Conservation (phyloP, 768 basidiomycete genomes). For the Mrakia hoshinonis region DNA sequence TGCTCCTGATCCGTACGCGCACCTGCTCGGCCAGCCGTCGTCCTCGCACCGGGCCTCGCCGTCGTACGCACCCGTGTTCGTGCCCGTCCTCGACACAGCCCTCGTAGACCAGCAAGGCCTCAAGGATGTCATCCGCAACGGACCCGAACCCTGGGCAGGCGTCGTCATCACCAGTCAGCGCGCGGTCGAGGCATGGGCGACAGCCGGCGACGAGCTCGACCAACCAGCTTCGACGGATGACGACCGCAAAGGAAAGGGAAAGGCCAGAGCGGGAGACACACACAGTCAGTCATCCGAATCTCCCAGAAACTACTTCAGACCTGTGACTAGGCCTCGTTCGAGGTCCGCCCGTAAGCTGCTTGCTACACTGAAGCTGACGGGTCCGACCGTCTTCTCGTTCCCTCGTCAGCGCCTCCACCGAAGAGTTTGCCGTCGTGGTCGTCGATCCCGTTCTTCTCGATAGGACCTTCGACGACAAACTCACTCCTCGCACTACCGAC, state of each 20-base stretch:
- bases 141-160: constrained; percentile 47
- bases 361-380: background rate
- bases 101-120: constrained; percentile 50
- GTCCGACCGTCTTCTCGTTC: background rate
- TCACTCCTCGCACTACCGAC: background rate
- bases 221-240: background rate
- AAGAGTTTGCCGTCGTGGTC: background rate
- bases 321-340: background rate
- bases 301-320: background rate
- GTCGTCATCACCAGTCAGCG: constrained; percentile 73
- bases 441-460: constrained; percentile 19
- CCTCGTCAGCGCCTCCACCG: background rate
- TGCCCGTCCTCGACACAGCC: constrained; percentile 64
- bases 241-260: constrained; percentile 2
- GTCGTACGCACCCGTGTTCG: constrained; percentile 52
- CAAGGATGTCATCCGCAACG: constrained; percentile 43
- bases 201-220: constrained; percentile 39
- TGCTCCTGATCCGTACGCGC: constrained; percentile 50
- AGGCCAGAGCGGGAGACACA: background rate
- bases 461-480: constrained; percentile 22
- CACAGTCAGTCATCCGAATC: background rate
- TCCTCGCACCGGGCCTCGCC: constrained; percentile 45
- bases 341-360: background rate
- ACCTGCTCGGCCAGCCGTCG: constrained; percentile 34
- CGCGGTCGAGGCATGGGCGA: constrained; percentile 62